A percentile compares a stretch with the other conserved stretches of the same genome.
phyloP scores from a whole-genome alignment of 805 yeast genomes.

The Metschnikowia lochheadii region DNA sequence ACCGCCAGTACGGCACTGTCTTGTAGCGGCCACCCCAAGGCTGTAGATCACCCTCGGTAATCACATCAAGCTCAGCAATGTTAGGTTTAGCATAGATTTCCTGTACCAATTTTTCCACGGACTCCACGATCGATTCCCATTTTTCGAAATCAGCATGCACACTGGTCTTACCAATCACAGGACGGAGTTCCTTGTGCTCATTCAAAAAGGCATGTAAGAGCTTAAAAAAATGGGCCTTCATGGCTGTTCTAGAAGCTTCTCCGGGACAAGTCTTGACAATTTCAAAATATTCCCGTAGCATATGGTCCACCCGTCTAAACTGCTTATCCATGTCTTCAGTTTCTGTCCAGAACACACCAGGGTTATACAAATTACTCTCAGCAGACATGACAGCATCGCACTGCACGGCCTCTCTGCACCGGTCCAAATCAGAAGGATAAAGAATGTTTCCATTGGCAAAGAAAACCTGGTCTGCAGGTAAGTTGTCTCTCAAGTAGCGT shows the following conservation, averaged over 20 bases:
- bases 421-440: conserved; percentile 75
- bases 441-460: conserved; percentile 94
- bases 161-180: conserved; percentile 56
- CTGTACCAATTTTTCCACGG: conserved; percentile 64
- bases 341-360: conserved; percentile 75
- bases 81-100: conserved; percentile 50
- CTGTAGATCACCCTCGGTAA: conserved; percentile 50
- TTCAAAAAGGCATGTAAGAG: conserved; percentile 76
- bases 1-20: conserved; percentile 88
- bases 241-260: conserved; percentile 72
- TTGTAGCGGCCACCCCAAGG: conserved; percentile 80
- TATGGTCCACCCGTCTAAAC: conserved; percentile 80
- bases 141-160: conserved; percentile 34
- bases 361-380: conserved; percentile 90
- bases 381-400: conserved; percentile 98
- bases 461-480: conserved; percentile 77
- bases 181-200: conserved; percentile 72
- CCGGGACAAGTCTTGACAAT: conserved; percentile 61
- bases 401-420: conserved; percentile 58
- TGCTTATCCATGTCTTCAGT: conserved; percentile 53
- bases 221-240: conserved; percentile 92
- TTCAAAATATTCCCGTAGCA: conserved; percentile 84
- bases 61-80: conserved; percentile 53
- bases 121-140: conserved; percentile 51
- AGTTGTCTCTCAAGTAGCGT: conserved; percentile 67